Conservation (phyloP, 2,329 filamentous ascomycete genomes). For the Alternaria incomplexa region DNA sequence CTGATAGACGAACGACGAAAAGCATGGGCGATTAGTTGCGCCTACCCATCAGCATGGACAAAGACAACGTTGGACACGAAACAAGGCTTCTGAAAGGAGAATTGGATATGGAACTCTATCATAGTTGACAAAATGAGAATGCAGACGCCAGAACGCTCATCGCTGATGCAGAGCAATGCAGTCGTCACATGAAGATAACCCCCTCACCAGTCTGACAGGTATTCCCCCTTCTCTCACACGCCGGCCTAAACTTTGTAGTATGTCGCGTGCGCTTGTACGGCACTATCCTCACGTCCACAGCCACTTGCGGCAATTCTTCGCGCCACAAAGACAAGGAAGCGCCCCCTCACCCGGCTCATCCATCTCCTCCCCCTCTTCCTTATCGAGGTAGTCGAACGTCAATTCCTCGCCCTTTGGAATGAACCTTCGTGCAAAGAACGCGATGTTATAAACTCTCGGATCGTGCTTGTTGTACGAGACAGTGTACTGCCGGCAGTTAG, state of each 20-base stretch:
- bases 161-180: neutral
- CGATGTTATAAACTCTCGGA: slow-evolving; percentile 75
- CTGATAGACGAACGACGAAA: neutral
- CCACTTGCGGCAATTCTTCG: slow-evolving; percentile 70
- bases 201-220: neutral
- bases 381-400: slow-evolving; percentile 81
- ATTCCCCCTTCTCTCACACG: neutral
- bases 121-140: neutral
- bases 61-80: neutral
- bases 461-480: slow-evolving; percentile 79
- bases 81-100: neutral
- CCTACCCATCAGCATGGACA: neutral
- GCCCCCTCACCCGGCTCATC: slow-evolving; percentile 57
- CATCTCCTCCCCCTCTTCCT: slow-evolving; percentile 60
- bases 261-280: neutral
- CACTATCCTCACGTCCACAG: slow-evolving; percentile 60
- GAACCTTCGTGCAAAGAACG: slow-evolving; percentile 73
- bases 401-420: slow-evolving; percentile 72
- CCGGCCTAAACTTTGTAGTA: neutral
- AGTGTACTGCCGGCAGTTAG: slow-evolving; percentile 80
- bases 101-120: neutral
- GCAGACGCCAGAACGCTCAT: neutral
- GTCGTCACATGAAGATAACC: neutral
- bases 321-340: slow-evolving; percentile 62
- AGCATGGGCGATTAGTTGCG: neutral